Evolutionary conservation across 306 rosid genomes (phyloP), one percentile per base, ranked within the genome.

Genomic region (Trifolium dubium): DNA sequence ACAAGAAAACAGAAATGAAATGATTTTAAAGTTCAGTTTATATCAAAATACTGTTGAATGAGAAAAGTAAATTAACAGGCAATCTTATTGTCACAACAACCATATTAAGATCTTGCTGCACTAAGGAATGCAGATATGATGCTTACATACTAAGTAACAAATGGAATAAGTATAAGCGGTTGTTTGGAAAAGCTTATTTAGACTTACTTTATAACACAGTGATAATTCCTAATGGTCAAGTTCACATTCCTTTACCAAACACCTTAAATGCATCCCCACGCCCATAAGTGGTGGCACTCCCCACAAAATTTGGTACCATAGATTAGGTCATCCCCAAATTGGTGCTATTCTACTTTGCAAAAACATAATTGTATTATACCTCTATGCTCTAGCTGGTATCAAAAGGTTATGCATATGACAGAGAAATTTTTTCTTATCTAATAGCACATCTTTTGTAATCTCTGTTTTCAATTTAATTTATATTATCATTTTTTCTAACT

Each of bases 31-130:
- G 41, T 19, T 67, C 29, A 67, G 37, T 29, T 15, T 35, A 11
- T 61, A 17, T 28, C 3, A 44, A 17, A 77, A 5, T 15, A 12
- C 28, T 47, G 14, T 5, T 17, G n/a, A 66, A 17, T 19, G 15
- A 14, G 32, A 15, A 68, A 59, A 32, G 53, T 44, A 69, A 34
- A 62, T 49, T 14, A 47, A 14, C 7, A 44, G 67, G 69, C 31
- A 77, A 23, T 28, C 40, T 39, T 23, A 39, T 8, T 39, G 15
- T 44, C 50, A 44, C 15, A 44, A 8, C n/a, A 39, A 34, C 14
- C 60, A 10, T 41, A 64, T 14, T 18, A 53, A 53, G 29, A 8
- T 18, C 30, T 18, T 0, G 59, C 30, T 3, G 30, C 59, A 53
- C 13, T 12, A 17, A 53, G 59, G 59, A 18, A 53, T 53, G 30